Evolutionary conservation across 225 moss, liverwort and hornwort species (phyloP).

Genomic region (Anthoceros angustus): DNA sequence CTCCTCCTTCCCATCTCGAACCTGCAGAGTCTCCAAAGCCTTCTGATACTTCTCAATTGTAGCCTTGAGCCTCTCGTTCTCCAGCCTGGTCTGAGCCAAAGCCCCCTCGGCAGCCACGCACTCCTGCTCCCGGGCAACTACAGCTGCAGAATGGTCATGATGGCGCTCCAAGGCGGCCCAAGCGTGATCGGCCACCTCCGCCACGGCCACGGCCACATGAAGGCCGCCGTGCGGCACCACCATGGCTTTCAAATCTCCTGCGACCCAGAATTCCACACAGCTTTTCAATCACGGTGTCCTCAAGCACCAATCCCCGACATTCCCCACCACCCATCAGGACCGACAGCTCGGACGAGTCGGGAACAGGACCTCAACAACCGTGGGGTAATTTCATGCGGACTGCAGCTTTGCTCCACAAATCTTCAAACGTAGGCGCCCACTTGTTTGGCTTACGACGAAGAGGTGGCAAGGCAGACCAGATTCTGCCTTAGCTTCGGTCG

Average conservation of each 20-base stretch:
- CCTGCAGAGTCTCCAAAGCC: constrained; percentile 21
- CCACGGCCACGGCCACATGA: constrained; percentile 70
- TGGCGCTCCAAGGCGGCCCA: constrained; percentile 68
- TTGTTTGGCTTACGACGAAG: no score
- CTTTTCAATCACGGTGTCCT: no score
- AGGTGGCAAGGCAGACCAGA: no score
- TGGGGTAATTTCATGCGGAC: no score
- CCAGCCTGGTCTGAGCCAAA: constrained; percentile 43
- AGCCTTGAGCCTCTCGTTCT: constrained; percentile 45
- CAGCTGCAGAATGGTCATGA: constrained; percentile 36
- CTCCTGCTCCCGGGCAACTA: constrained; percentile 45
- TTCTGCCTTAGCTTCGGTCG: no score
- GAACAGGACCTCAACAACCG: no score
- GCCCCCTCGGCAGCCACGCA: constrained; percentile 53
- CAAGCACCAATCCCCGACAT: no score
- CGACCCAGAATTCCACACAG: no score
- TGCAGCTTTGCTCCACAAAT: no score
- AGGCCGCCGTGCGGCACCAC: constrained; percentile 35
- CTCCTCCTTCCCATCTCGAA: constrained; percentile 12
- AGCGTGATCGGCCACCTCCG: constrained; percentile 75
- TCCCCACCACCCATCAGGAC: no score
- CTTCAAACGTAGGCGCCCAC: no score
- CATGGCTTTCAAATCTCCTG: constrained; percentile 16
- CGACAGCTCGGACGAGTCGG: no score
- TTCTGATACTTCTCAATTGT: constrained; percentile 60